These are phyloP conservation scores for Fonsecaea erecta DNA, from an alignment of 2,329 filamentous ascomycete species.

Conservation along the genomic window DNA sequence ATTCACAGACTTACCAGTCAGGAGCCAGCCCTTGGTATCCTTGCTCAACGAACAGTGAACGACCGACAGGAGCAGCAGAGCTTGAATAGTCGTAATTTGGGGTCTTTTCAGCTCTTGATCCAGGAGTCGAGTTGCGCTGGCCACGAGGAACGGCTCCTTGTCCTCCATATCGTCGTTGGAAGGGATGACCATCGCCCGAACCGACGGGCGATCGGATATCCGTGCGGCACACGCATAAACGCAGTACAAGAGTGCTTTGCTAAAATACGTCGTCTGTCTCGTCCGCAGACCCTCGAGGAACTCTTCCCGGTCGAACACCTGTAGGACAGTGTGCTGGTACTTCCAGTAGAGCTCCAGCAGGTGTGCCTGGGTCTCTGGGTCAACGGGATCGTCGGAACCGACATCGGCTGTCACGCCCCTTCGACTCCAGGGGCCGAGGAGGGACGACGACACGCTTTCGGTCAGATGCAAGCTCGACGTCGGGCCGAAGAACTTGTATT, in stretches of 20 bases:
- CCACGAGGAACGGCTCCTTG: constrained; percentile 24
- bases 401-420: constrained; percentile 7
- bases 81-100: constrained; percentile 30
- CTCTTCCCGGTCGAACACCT: constrained; percentile 10
- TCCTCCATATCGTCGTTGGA: constrained; percentile 8
- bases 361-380: constrained; percentile 25
- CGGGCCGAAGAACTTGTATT: constrained; percentile 19
- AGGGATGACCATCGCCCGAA: constrained; percentile 22
- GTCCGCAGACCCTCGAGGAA: constrained; percentile 9
- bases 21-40: constrained; percentile 34
- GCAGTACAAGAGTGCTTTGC: constrained; percentile 32
- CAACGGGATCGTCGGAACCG: constrained; percentile 21
- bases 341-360: constrained; percentile 18
- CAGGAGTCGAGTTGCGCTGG: constrained; percentile 7
- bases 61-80: constrained; percentile 31
- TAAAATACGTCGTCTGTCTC: constrained; percentile 27
- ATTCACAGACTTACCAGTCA: constrained; percentile 14
- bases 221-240: constrained; percentile 32
- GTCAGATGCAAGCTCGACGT: constrained; percentile 20
- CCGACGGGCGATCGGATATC: constrained; percentile 21
- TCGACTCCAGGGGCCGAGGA: constrained; percentile 7
- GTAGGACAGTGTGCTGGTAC: constrained; percentile 19
- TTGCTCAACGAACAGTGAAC: constrained; percentile 29
- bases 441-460: constrained; percentile 14
- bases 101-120: constrained; percentile 31